A percentile compares a stretch with the other conserved stretches of the same genome.
Evolutionary conservation across 257 asterid species (phyloP).

Genomic region (Cynanchum wilfordii): DNA sequence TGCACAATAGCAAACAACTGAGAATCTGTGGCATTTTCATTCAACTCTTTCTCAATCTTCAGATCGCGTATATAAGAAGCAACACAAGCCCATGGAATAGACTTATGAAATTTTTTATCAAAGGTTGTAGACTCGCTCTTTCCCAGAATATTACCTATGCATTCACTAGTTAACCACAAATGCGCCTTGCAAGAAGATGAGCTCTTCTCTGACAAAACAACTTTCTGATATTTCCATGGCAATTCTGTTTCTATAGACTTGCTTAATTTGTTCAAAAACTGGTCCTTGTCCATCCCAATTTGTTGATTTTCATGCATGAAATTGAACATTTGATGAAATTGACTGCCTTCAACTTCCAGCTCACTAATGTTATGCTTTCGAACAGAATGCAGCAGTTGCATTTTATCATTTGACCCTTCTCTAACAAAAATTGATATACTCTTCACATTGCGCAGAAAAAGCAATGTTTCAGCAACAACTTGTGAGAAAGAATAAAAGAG

Average conservation of each 20-base stretch:
- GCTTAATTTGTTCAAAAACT: slow-evolving; percentile 61
- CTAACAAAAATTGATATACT: slow-evolving; percentile 74
- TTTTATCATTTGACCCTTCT: slow-evolving; percentile 71
- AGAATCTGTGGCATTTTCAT: slow-evolving; percentile 25
- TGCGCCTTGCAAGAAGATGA: slow-evolving; percentile 50
- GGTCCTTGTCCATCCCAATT: slow-evolving; percentile 52
- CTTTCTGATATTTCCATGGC: slow-evolving; percentile 90
- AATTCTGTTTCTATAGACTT: slow-evolving; percentile 44
- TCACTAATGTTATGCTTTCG: slow-evolving; percentile 54
- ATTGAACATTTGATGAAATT: slow-evolving; percentile 60
- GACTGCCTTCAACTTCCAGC: slow-evolving; percentile 54
- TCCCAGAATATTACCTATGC: slow-evolving; percentile 50
- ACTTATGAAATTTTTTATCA: slow-evolving; percentile 53
- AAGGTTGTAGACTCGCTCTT: slow-evolving; percentile 41
- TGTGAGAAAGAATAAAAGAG: slow-evolving; percentile 78
- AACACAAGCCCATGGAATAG: slow-evolving; percentile 87
- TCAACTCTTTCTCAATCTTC: slow-evolving; percentile 32
- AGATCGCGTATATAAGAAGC: slow-evolving; percentile 64
- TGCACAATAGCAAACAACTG: slow-evolving; percentile 37
- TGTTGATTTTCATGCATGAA: slow-evolving; percentile 53
- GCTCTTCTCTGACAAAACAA: slow-evolving; percentile 68
- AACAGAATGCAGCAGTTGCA: slow-evolving; percentile 82
- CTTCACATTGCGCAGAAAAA: slow-evolving; percentile 76
- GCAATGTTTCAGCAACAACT: slow-evolving; percentile 74
- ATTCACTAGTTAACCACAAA: slow-evolving; percentile 83